These are phyloP conservation scores for Cladosporium austrohemisphaericum DNA, from an alignment of 2,329 filamentous ascomycete species.

Conservation along the genomic window DNA sequence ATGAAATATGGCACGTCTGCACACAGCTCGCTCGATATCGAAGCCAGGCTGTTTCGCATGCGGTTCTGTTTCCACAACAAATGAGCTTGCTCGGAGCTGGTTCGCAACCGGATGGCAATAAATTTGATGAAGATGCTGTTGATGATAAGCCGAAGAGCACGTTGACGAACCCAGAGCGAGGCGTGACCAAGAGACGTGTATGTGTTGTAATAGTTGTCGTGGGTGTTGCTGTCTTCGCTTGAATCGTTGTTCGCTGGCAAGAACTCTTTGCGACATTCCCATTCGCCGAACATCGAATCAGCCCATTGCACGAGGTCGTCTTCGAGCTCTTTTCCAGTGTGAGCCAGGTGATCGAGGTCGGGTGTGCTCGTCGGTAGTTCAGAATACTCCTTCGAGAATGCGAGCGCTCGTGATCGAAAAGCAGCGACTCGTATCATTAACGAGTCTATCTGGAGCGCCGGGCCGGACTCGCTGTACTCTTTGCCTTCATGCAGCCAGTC, in stretches of 20 bases:
- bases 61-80: conserved; percentile 1
- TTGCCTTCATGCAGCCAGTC: conserved; percentile 17
- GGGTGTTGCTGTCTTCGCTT: too few relatives aligned
- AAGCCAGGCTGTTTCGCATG: conserved; percentile 3
- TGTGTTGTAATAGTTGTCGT: not conserved
- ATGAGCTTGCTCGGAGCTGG: not conserved
- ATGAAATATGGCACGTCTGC: conserved; percentile 11
- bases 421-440: conserved; percentile 16
- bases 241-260: not conserved
- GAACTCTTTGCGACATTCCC: not conserved
- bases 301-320: conserved; percentile 11
- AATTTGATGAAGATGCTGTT: conserved; percentile 21
- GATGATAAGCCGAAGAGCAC: conserved; percentile 21
- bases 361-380: conserved; percentile 2
- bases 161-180: conserved; percentile 25
- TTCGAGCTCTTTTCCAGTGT: conserved; percentile 8
- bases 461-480: conserved; percentile 18
- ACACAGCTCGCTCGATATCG: conserved; percentile 14
- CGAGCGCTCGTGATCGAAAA: conserved; percentile 11
- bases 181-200: conserved; percentile 24
- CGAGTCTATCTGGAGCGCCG: conserved; percentile 15
- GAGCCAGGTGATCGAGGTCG: conserved; percentile 11
- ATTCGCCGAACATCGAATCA: not conserved
- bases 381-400: not conserved
- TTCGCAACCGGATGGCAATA: conserved; percentile 6